Base-by-base conservation (phyloP, 2,329 filamentous ascomycete species). In the Neopestalotiopsis sp. region DNA sequence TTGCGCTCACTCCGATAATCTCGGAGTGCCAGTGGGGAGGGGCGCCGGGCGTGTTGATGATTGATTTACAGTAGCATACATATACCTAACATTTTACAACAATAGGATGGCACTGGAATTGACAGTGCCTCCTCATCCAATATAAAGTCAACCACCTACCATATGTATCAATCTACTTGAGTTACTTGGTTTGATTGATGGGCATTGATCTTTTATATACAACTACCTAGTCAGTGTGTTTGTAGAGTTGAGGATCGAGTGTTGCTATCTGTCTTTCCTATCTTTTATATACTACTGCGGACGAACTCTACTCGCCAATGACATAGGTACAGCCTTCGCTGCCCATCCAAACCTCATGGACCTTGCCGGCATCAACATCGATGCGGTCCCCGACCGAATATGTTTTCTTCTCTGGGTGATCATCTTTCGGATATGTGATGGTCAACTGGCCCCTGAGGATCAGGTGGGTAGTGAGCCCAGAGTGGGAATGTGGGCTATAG, bases 311-410 rank as follows among this genome's bases (percentile, higher is more conserved):
- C 80, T 90, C 88, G 62, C 89, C 88, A 75, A 90, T 88, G 9
- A 90, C 89, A 80, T 91, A 91, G 2, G 89, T 92, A 77, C 91
- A 93, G 0, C 91, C 91, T 70, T 87, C 81, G 1, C 78, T 73
- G 1, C 91, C 91, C 61, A 93, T 85, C 88, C 90, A 92, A 1
- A 93, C 91, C 79, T 93, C 90, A 73, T 94, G 91, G 13, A 87
- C 77, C 68, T 86, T 84, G 7, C 85, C 84, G 1, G 90, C 89
- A 38, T 90, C 89, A 3, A 94, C 90, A 75, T 93, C 91, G 49
- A 93, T 81, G 53, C 91, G 83, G 56, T 87, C 87, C 1, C 91
- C 91, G 1, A 85, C 84, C 0, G 86, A 84, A 70, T 89, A 90
- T 0, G 87, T 89, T 69, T 86, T 85, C 79, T 89, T 92, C 71